A percentile compares a stretch with the other conserved stretches of the same genome.
Evolutionary conservation across 176 grass and related monocot species (phyloP).

Genomic region (Typha latifolia): DNA sequence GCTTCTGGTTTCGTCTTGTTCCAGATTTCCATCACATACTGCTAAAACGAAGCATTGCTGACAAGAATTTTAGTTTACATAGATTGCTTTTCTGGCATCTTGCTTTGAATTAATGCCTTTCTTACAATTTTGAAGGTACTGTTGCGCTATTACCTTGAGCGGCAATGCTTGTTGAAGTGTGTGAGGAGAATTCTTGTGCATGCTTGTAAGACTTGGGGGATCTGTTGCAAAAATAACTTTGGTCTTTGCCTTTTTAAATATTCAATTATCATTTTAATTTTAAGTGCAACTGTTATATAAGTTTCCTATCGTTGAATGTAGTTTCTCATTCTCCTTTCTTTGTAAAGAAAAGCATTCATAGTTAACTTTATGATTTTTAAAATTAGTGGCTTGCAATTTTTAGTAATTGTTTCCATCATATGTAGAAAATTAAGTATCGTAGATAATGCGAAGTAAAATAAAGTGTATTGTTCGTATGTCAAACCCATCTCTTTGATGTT

Average conservation of each 20-base stretch:
- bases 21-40: too few species aligned
- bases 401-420: too few species aligned
- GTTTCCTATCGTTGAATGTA: neutral
- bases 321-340: too few species aligned
- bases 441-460: too few species aligned
- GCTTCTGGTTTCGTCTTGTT: too few species aligned
- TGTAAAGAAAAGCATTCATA: too few species aligned
- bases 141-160: slow-evolving; percentile 79
- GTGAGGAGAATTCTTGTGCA: slow-evolving; percentile 73
- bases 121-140: slow-evolving; percentile 37
- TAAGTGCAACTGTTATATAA: neutral
- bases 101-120: slow-evolving; percentile 16
- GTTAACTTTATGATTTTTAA: too few species aligned
- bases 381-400: too few species aligned
- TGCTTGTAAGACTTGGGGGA: slow-evolving; percentile 42
- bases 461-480: too few species aligned
- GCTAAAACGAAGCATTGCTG: neutral
- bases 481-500: too few species aligned
- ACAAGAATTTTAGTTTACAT: neutral
- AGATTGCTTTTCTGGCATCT: slow-evolving; percentile 5
- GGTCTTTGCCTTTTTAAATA: too few species aligned
- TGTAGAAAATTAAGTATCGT: too few species aligned
- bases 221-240: neutral
- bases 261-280: neutral
- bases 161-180: slow-evolving; percentile 94